Evolutionary conservation across 2,329 filamentous ascomycete genomes (phyloP).

Genomic region (Xylaria sp.): DNA sequence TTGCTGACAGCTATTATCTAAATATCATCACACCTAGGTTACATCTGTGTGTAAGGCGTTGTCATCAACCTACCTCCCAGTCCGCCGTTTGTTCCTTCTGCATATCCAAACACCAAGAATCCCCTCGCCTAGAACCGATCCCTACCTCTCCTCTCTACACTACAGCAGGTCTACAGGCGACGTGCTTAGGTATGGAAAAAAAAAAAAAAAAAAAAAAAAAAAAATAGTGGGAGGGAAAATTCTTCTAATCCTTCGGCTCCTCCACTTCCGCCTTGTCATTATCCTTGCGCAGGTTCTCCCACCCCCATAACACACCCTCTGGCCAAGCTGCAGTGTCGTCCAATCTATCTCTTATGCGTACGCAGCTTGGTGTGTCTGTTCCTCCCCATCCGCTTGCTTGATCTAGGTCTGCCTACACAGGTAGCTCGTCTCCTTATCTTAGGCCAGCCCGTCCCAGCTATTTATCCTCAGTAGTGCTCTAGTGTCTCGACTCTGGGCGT

Average conservation of each 20-base stretch:
- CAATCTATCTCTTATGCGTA: neutral
- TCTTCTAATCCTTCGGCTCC: constrained; percentile 40
- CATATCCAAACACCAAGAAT: constrained; percentile 25
- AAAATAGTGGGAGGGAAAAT: constrained; percentile 21
- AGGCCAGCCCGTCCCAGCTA: constrained; percentile 16
- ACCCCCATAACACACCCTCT: constrained; percentile 22
- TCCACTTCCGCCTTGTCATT: constrained; percentile 45
- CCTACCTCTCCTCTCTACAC: constrained; percentile 17
- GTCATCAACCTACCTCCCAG: constrained; percentile 8
- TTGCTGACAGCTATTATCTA: neutral
- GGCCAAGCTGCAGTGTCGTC: constrained; percentile 12
- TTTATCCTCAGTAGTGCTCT: constrained; percentile 10
- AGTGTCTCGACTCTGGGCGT: constrained; percentile 18
- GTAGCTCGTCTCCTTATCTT: constrained; percentile 12
- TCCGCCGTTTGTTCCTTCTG: constrained; percentile 10
- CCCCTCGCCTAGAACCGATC: constrained; percentile 18
- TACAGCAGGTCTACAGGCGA: constrained; percentile 1
- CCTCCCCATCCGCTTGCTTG: constrained; percentile 7
- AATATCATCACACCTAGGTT: neutral
- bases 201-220: too few relatives aligned
- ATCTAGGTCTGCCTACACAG: constrained; percentile 1
- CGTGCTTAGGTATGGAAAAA: constrained; percentile 2
- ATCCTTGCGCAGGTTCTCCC: constrained; percentile 29
- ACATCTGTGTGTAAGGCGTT: constrained; percentile 16
- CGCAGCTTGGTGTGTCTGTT: constrained; percentile 24